Conservation (phyloP, 345 rosid genomes). For the Pistacia integerrima region DNA sequence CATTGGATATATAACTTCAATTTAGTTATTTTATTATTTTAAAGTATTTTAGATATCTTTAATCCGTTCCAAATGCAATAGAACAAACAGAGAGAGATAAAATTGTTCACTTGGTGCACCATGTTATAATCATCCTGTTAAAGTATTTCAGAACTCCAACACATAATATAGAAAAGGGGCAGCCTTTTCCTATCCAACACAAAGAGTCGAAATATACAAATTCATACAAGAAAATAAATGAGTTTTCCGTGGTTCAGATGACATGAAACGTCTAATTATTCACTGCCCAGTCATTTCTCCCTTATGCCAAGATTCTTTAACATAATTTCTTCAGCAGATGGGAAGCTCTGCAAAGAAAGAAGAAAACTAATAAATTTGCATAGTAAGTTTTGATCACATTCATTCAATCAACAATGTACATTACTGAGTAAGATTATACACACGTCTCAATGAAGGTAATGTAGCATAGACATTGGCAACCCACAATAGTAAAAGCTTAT, state of each 20-base stretch:
- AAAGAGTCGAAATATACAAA: not conserved
- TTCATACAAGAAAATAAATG: not conserved
- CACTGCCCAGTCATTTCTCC: not conserved
- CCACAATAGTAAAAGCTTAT: too few species aligned
- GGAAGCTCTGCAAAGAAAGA: slow-evolving; percentile 12
- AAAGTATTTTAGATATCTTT: too few species aligned
- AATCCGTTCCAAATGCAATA: too few species aligned
- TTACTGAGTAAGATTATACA: not conserved
- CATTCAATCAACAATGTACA: not conserved
- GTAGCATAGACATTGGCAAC: too few species aligned
- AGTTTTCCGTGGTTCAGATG: not conserved
- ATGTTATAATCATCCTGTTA: too few species aligned
- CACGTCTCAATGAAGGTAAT: too few species aligned
- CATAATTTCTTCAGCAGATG: not conserved
- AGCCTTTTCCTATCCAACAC: not conserved
- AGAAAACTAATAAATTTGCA: not conserved
- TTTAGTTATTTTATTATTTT: too few species aligned
- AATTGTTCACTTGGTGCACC: too few species aligned
- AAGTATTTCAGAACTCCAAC: too few species aligned
- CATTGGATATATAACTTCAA: too few species aligned
- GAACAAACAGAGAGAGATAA: too few species aligned
- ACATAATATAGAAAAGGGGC: not conserved
- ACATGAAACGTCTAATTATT: not conserved
- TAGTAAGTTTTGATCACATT: not conserved
- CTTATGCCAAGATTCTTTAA: not conserved